Conservation (phyloP, 192 early-diverging fungal genomes). For the Podila verticillata region DNA sequence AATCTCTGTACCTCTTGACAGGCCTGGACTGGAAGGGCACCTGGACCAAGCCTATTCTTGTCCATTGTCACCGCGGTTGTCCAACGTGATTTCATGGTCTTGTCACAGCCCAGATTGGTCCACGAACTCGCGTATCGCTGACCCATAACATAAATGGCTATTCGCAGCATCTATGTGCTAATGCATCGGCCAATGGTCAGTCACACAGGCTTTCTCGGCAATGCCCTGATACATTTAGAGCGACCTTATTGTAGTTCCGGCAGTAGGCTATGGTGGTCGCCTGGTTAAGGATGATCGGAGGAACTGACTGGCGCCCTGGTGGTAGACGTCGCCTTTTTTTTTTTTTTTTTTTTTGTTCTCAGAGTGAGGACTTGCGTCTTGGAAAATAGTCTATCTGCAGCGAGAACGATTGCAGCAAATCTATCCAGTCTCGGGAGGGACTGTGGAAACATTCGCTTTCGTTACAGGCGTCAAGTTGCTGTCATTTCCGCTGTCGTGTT, state of each 20-base stretch:
- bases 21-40: slow-evolving; percentile 39
- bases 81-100: slow-evolving; percentile 27
- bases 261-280: slow-evolving; percentile 22
- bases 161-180: slow-evolving; percentile 3
- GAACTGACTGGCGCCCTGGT: slow-evolving; percentile 24
- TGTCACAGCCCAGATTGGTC: slow-evolving; percentile 36
- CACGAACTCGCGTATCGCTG: slow-evolving; percentile 39
- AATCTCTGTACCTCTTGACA: slow-evolving; percentile 3
- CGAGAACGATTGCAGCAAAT: no score
- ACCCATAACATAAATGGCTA: slow-evolving; percentile 31
- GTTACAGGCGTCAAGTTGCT: no score
- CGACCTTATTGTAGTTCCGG: slow-evolving; percentile 10
- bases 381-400: no score
- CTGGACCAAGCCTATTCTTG: slow-evolving; percentile 6
- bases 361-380: no score
- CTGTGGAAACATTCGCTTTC: no score
- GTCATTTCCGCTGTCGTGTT: no score
- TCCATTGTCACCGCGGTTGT: slow-evolving; percentile 18
- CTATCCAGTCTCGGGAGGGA: no score
- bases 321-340: slow-evolving; percentile 40
- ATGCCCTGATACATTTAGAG: slow-evolving; percentile 23
- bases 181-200: slow-evolving; percentile 17
- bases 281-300: background rate
- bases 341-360: no score
- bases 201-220: background rate